These are phyloP conservation scores for Debaryomyces prosopidis DNA, from an alignment of 805 yeast species.

Conservation along the genomic window DNA sequence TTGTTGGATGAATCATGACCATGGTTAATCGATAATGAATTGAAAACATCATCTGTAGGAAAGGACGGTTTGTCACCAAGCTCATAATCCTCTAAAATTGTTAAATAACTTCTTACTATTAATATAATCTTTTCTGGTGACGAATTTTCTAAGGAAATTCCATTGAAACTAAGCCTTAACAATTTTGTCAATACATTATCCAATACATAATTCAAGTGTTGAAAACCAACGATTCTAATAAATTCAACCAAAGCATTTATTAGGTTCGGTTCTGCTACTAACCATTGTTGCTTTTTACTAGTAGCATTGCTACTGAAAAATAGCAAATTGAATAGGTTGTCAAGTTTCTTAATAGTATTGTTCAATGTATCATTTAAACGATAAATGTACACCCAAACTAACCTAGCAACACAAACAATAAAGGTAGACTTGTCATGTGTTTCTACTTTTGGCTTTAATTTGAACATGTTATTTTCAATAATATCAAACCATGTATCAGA, in stretches of 20 bases:
- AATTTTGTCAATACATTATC: conserved; percentile 78
- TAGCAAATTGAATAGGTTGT: conserved; percentile 56
- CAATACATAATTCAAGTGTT: conserved; percentile 74
- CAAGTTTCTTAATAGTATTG: conserved; percentile 79
- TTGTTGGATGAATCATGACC: background rate
- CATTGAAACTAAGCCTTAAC: conserved; percentile 60
- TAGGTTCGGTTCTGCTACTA: conserved; percentile 59
- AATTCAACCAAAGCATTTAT: conserved; percentile 70
- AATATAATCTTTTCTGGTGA: conserved; percentile 71
- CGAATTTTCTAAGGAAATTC: conserved; percentile 56
- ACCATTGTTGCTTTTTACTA: conserved; percentile 73
- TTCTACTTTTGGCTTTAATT: conserved; percentile 63
- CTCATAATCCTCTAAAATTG: conserved; percentile 65
- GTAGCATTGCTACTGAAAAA: conserved; percentile 43
- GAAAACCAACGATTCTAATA: conserved; percentile 74
- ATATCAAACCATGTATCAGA: conserved; percentile 68
- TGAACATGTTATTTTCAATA: conserved; percentile 60
- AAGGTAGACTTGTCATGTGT: conserved; percentile 52
- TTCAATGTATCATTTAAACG: conserved; percentile 87
- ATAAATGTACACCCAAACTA: conserved; percentile 87
- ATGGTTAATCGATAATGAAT: background rate
- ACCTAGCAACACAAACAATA: conserved; percentile 65
- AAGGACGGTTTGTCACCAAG: conserved; percentile 63
- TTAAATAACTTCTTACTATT: conserved; percentile 68
- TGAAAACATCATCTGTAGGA: conserved; percentile 57